Conservation (phyloP, 257 asterid species). For the Solanum tacnaense region DNA sequence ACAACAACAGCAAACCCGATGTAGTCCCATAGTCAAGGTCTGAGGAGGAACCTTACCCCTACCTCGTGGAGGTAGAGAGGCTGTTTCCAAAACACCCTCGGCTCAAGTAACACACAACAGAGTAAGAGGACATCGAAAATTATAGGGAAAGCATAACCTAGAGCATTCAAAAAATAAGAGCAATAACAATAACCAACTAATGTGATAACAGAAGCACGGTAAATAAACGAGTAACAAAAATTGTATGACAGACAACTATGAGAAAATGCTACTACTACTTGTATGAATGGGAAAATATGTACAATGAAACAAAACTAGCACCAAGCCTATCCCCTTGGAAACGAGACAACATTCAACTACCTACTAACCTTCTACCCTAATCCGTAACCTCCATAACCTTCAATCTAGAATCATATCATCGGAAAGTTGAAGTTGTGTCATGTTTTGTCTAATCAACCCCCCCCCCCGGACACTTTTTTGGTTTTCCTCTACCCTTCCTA, state of each 20-base stretch:
- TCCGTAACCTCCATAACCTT: neutral
- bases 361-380: too few relatives aligned
- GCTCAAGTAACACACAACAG: neutral
- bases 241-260: neutral
- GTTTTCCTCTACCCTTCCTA: neutral
- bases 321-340: neutral
- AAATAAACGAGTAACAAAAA: neutral
- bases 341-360: neutral
- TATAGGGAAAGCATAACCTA: neutral
- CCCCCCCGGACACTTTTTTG: too few relatives aligned
- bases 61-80: too few relatives aligned
- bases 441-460: neutral
- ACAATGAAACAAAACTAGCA: neutral
- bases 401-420: neutral
- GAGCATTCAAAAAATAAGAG: neutral
- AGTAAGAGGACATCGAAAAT: neutral
- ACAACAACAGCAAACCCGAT: too few relatives aligned
- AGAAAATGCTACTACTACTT: neutral
- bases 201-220: neutral
- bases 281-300: neutral
- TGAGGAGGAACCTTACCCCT: too few relatives aligned
- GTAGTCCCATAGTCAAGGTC: too few relatives aligned
- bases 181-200: neutral
- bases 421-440: neutral
- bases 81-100: too few relatives aligned